A percentile compares a stretch with the other conserved stretches of the same genome.
phyloP scores from a whole-genome alignment of 768 basidiomycete species.

The Mycena maculata region DNA sequence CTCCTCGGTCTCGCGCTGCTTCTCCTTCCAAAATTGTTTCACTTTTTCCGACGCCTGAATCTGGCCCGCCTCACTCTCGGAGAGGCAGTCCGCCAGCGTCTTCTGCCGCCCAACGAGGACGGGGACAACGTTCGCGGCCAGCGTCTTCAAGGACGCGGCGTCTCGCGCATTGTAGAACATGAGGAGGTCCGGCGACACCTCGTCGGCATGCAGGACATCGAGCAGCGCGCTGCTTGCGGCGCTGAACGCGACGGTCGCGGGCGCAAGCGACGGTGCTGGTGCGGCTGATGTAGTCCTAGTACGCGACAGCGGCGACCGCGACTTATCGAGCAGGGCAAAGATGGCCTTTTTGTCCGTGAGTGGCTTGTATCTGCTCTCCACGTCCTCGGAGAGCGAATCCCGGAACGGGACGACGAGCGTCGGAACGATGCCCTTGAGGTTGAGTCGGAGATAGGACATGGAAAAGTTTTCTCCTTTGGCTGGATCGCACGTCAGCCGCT shows the following conservation, averaged over 20 bases:
- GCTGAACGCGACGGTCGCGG: conserved; percentile 82
- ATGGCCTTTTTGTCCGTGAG: conserved; percentile 80
- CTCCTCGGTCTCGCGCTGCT: conserved; percentile 56
- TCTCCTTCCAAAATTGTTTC: conserved; percentile 69
- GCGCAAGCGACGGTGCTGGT: conserved; percentile 81
- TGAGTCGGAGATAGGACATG: conserved; percentile 81
- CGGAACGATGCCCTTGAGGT: conserved; percentile 83
- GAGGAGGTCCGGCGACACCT: conserved; percentile 72
- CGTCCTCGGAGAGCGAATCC: conserved; percentile 74
- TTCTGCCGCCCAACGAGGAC: conserved; percentile 60
- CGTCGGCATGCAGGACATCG: conserved; percentile 71
- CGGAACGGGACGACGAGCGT: conserved; percentile 87
- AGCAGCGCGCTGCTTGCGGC: conserved; percentile 63
- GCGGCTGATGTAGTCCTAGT: conserved; percentile 77
- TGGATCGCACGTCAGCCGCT: conserved; percentile 41
- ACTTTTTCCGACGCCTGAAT: conserved; percentile 72
- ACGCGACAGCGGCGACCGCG: conserved; percentile 74
- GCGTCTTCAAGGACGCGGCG: conserved; percentile 58
- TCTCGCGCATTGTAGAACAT: conserved; percentile 70
- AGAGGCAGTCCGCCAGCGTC: conserved; percentile 61
- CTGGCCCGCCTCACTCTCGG: conserved; percentile 60
- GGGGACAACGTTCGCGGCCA: conserved; percentile 57
- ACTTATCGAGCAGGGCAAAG: conserved; percentile 85
- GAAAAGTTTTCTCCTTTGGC: conserved; percentile 85
- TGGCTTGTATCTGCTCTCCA: conserved; percentile 85